Conservation (phyloP, 768 basidiomycete genomes). For the Amanita rubescens region DNA sequence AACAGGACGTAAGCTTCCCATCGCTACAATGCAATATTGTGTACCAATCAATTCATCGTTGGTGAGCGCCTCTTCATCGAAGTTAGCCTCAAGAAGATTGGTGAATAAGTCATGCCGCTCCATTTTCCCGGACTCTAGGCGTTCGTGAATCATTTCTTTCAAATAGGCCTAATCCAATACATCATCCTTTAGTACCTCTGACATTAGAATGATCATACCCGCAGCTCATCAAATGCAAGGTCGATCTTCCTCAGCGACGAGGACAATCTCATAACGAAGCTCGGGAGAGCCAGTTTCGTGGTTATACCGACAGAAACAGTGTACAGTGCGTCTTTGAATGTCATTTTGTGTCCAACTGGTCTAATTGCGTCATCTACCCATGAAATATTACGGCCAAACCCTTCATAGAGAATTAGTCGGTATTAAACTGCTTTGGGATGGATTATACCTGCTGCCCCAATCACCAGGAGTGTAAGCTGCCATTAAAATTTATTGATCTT, state of each 20-base stretch:
- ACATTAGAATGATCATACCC: constrained; percentile 19
- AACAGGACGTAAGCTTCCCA: not conserved
- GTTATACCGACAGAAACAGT: constrained; percentile 30
- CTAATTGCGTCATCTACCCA: constrained; percentile 35
- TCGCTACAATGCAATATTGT: not conserved
- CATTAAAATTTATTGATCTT: not conserved
- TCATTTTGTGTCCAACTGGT: constrained; percentile 37
- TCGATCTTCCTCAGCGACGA: constrained; percentile 22
- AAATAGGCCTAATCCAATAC: constrained; percentile 27
- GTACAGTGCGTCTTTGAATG: constrained; percentile 44
- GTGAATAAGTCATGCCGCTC: constrained; percentile 45
- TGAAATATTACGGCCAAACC: constrained; percentile 44
- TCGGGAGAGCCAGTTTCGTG: constrained; percentile 31
- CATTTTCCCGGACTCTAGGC: constrained; percentile 28
- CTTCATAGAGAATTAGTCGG: constrained; percentile 15
- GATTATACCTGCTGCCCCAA: constrained; percentile 41
- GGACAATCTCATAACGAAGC: constrained; percentile 31
- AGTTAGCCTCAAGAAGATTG: constrained; percentile 42
- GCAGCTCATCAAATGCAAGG: constrained; percentile 36
- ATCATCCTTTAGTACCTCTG: not conserved
- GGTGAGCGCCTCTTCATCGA: constrained; percentile 26
- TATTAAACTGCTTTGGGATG: not conserved
- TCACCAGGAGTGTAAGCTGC: constrained; percentile 49
- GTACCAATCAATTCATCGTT: constrained; percentile 37
- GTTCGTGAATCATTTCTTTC: constrained; percentile 44